phyloP scores from a whole-genome alignment of 1,139 yeast species.

The Wickerhamomyces sp. region DNA sequence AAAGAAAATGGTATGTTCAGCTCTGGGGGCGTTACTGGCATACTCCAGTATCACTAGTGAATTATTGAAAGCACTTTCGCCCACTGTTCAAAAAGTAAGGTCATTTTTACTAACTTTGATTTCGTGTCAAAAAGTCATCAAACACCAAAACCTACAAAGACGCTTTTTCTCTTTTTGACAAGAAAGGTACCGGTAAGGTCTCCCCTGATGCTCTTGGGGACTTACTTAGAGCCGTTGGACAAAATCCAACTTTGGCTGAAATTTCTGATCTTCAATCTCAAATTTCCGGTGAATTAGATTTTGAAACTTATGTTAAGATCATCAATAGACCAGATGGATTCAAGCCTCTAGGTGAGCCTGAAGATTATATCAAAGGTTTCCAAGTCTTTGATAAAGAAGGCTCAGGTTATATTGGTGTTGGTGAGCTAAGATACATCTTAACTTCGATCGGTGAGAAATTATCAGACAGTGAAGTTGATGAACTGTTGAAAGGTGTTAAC shows the following conservation, averaged over 20 bases:
- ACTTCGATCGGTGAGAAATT: slow-evolving; percentile 93
- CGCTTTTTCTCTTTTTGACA: slow-evolving; percentile 95
- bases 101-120: too few species aligned
- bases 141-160: slow-evolving; percentile 76
- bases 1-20: too few species aligned
- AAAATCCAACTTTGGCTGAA: slow-evolving; percentile 93
- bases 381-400: slow-evolving; percentile 96
- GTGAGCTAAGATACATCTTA: slow-evolving; percentile 89
- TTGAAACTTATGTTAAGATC: slow-evolving; percentile 71
- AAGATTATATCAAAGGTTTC: slow-evolving; percentile 95
- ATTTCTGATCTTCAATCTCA: slow-evolving; percentile 65
- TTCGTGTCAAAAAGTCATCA: slow-evolving; percentile 6
- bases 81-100: too few species aligned
- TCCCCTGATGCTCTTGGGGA: slow-evolving; percentile 90
- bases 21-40: too few species aligned
- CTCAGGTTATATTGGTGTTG: slow-evolving; percentile 95
- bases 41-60: too few species aligned
- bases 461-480: slow-evolving; percentile 88
- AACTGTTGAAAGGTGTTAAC: slow-evolving; percentile 89
- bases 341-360: slow-evolving; percentile 88
- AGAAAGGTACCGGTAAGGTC: slow-evolving; percentile 91
- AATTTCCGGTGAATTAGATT: slow-evolving; percentile 44
- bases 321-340: slow-evolving; percentile 88
- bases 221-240: slow-evolving; percentile 93
- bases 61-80: too few species aligned